Evolutionary conservation across 2,329 filamentous ascomycete genomes (phyloP).

Genomic region (Pyricularia grisea): DNA sequence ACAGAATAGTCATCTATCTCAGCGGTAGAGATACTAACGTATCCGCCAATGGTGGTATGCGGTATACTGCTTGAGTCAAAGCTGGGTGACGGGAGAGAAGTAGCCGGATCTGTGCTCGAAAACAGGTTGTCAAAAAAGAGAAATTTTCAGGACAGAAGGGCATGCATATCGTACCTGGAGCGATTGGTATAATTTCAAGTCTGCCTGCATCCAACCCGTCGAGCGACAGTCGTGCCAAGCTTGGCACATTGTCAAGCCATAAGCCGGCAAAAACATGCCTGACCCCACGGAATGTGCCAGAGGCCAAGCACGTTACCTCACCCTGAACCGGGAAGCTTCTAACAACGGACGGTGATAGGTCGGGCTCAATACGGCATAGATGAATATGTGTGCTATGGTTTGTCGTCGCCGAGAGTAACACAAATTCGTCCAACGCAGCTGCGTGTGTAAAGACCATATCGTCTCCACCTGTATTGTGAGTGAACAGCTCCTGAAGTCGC

Average conservation of each 20-base stretch:
- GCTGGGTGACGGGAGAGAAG: not conserved
- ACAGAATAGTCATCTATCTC: slow-evolving; percentile 14
- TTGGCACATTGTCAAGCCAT: slow-evolving; percentile 20
- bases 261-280: slow-evolving; percentile 24
- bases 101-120: not conserved
- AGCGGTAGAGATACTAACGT: slow-evolving; percentile 26
- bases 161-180: slow-evolving; percentile 13
- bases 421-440: slow-evolving; percentile 23
- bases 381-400: slow-evolving; percentile 27
- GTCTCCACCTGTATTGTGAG: not conserved
- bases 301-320: slow-evolving; percentile 39
- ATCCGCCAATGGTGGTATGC: not conserved
- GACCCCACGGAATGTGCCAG: slow-evolving; percentile 18
- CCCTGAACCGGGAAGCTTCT: slow-evolving; percentile 27
- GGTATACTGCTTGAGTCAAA: not conserved
- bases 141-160: not conserved
- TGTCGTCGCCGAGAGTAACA: slow-evolving; percentile 33
- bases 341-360: slow-evolving; percentile 15
- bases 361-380: slow-evolving; percentile 22
- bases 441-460: slow-evolving; percentile 29
- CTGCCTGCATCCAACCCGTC: slow-evolving; percentile 3
- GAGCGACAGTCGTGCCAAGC: slow-evolving; percentile 20
- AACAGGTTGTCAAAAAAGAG: not conserved
- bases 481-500: slow-evolving; percentile 1
- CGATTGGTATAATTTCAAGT: slow-evolving; percentile 11